Evolutionary conservation across 768 basidiomycete genomes (phyloP), one percentile per base, ranked within the genome.

Genomic region (Pleurotus djamor): DNA sequence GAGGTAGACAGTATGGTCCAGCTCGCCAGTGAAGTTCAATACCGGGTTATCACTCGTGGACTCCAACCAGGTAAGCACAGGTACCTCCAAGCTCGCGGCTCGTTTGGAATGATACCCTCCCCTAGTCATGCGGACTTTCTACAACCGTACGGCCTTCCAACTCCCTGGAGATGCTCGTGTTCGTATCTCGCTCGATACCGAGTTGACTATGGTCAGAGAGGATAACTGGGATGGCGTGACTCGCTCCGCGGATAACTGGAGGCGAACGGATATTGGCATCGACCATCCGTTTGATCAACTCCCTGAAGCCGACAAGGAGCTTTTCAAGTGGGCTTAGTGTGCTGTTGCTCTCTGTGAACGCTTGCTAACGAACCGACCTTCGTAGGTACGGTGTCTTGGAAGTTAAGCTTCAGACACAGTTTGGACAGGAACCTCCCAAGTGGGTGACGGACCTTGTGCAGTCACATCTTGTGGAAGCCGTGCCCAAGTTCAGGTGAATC

Each of bases 81-180:
- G 41, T 60, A 17, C 32, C 48, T 37, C 9, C 49, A 36, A 32
- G 35, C 13, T 58, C 37, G 47, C 47, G 43, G 0, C 57, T 10
- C n/a, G 9, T 36, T n/a, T 34, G 52, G 17, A 41, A 9, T 9
- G 14, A 8, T 2, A 48, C 21, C 14, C 21, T 12, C 14, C 7
- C 14, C 7, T 57, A 96, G 96, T 98, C 38, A 87, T 96, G 89
- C 84, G 96, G 16, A 94, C 96, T 7, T 99, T 98, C 76, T 99
- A 98, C 77, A 97, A 98, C 69, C 91, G 97, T 44, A 98, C 97
- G 12, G 97, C 97, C 1, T 99, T 99, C 81, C 97, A 99, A 74
- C 84, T 99, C 21, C 97, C 97, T 7, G 96, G 96, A 17, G 96
- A 99, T 69, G 96, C 95, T n/a, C 87, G 94, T 54, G 97, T 99